Base-by-base conservation (phyloP, 495 filamentous ascomycete genomes). In the Aspergillus olivimuriae region DNA sequence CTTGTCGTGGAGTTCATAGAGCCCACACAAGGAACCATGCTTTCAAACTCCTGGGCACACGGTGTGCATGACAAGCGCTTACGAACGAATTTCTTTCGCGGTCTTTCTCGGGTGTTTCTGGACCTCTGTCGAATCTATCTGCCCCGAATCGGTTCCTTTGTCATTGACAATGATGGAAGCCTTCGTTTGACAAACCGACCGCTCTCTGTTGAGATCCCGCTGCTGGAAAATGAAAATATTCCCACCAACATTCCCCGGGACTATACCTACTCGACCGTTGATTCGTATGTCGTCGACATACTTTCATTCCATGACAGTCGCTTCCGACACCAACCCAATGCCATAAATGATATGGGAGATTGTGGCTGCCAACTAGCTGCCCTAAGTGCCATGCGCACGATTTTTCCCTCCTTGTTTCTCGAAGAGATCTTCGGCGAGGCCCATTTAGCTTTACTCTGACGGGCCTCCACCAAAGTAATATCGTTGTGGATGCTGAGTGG, bases 131-230 rank as follows among this genome's bases (percentile, higher is more conserved):
- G 57, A 9, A 41, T 60, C 0, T 56, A 55, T 7, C 49, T 59
- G 31, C 52, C 60, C 1, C 50, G 49, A 6, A 72, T 70, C 28
- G 66, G 63, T 2, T 60, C 68, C 6, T 68, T 69, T 36, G 49
- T 28, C 2, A 45, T 69, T 6, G 34, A 57, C 33, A 33, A 55
- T 12, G 41, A 54, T 22, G 58, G 63, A 10, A 44, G 39, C 11
- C 17, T 66, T 1, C 40, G 35, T 0, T 46, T 72, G 33, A 50
- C 28, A 7, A 69, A 69, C 43, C 51, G 64, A 6, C 66, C 64
- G 1, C 55, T 69, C 0, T 32, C 40, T 4, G 52, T 53, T 45
- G 15, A 35, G n/a, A 47, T 59, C 11, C 42, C 49, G n/a, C 37
- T 57, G 12, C 26, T 66, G 21, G 65, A 67, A 43, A 69, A 70